phyloP scores from a whole-genome alignment of 2,329 filamentous ascomycete species.

The Coniochaeta pulveracea region DNA sequence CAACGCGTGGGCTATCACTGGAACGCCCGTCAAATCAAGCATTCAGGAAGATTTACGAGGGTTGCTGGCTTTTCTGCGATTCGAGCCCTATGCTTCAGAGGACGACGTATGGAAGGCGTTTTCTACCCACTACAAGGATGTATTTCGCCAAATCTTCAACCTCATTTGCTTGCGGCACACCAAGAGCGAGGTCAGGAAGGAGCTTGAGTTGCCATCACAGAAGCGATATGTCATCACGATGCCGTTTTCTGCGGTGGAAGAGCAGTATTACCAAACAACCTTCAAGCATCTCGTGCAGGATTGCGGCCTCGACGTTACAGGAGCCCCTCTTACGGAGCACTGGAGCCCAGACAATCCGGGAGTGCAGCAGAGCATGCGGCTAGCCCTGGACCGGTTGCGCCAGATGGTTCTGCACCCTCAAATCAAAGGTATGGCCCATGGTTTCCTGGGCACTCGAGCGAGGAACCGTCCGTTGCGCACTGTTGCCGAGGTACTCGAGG shows the following conservation, averaged over 20 bases:
- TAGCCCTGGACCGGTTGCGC: conserved; percentile 65
- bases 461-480: conserved; percentile 65
- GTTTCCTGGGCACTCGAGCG: too few relatives aligned
- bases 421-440: too few relatives aligned
- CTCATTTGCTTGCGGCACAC: conserved; percentile 72
- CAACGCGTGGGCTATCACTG: conserved; percentile 87
- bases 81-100: conserved; percentile 61
- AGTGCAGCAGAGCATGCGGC: conserved; percentile 61
- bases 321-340: conserved; percentile 45
- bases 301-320: conserved; percentile 53
- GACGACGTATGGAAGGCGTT: conserved; percentile 58
- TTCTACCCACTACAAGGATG: conserved; percentile 43
- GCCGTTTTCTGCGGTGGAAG: conserved; percentile 81
- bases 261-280: conserved; percentile 73
- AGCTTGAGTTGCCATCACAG: conserved; percentile 71
- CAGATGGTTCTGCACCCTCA: conserved; percentile 80
- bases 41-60: conserved; percentile 57
- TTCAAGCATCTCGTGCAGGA: conserved; percentile 65
- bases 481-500: conserved; percentile 74
- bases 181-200: conserved; percentile 68
- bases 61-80: conserved; percentile 68
- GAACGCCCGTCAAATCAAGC: conserved; percentile 72
- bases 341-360: conserved; percentile 53
- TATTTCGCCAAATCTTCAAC: conserved; percentile 60
- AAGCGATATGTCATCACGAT: conserved; percentile 80